Base-by-base conservation (phyloP, 768 basidiomycete species). In the Psilocybe cyanescens region DNA sequence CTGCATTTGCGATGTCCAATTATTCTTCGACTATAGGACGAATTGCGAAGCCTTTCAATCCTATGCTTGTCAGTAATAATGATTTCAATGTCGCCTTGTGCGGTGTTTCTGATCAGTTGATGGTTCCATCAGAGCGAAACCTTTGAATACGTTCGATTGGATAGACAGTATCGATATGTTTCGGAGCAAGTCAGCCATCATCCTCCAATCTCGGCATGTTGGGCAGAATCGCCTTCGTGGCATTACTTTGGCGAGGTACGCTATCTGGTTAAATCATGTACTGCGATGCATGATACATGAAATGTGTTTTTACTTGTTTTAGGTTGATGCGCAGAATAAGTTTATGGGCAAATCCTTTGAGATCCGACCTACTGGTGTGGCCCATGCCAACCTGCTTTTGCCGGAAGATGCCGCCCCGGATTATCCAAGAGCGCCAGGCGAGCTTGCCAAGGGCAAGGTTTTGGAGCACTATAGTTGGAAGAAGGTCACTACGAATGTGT, bases 181-280 rank as follows among this genome's bases (percentile, higher is more conserved):
- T 95, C 94, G 1, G 97, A 99, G 71, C 96, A 99, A 82, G 97
- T 99, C 63, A 95, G 91, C 70, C 96, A 98, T 74, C 97, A 98
- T 74, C 97, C 97, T 4, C 96, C 96, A 0, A 95, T 98, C 53
- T 95, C 94, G 3, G 95, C 96, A 7, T 98, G 96, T 73, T 97
- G 92, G 87, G 92, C 91, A 1, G 95, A 99, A 74, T 88, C 92
- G 0, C 92, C 93, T 0, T 75, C 78, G 44, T 99, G 95, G 95
- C 85, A 87, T 60, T 99, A 97, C 73, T 97, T 84, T 64, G 95
- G 95, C 68, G 92, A 94, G 79, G 90, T 88, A 66, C 11, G 74
- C 65, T 30, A 14, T 8, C 47, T 12, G 24, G 41, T 54, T 30
- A 8, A 35, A 4, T 2, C 52, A 41, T 28, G 51, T 35, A 28